These are phyloP conservation scores for Cystobasidium onofrii DNA, from an alignment of 768 basidiomycete species.

Conservation along the genomic window DNA sequence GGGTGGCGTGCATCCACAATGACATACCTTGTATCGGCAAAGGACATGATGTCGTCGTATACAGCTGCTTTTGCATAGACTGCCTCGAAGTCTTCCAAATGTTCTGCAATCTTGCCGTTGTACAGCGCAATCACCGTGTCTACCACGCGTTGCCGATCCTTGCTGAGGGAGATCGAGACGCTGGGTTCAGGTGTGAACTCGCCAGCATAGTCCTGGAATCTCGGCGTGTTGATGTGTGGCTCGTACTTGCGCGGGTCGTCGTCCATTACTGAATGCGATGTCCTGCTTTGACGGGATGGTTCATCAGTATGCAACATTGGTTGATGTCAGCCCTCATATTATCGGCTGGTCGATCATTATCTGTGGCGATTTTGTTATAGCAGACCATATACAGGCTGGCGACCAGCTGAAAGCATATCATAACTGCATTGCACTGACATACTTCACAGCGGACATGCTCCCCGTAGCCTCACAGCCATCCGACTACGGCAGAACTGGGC, in stretches of 20 bases:
- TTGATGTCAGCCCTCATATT: neutral
- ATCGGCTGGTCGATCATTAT: neutral
- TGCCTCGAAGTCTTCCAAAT: neutral
- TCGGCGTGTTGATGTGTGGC: neutral
- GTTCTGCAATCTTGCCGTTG: slow-evolving; percentile 14
- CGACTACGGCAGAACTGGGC: too few relatives aligned
- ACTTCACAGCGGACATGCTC: too few relatives aligned
- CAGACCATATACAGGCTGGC: too few relatives aligned
- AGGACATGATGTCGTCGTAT: slow-evolving; percentile 21
- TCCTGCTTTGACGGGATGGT: neutral
- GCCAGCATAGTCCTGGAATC: slow-evolving; percentile 17
- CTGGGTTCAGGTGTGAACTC: slow-evolving; percentile 22
- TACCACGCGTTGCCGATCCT: slow-evolving; percentile 21
- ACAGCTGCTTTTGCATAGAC: slow-evolving; percentile 9
- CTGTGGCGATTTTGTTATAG: too few relatives aligned
- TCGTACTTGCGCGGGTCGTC: slow-evolving; percentile 21
- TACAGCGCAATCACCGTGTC: slow-evolving; percentile 16
- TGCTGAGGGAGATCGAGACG: neutral
- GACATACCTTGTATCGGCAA: slow-evolving; percentile 22
- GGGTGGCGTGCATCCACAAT: neutral
- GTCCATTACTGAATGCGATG: neutral
- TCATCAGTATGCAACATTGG: too few relatives aligned
- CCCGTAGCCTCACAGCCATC: too few relatives aligned
- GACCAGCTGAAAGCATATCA: too few relatives aligned
- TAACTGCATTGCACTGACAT: too few relatives aligned